Percentiles rank a stretch among this genome's conserved stretches.
These are phyloP conservation scores for Telfairia occidentalis DNA, from an alignment of 331 rosid genomes.

Conservation along the genomic window DNA sequence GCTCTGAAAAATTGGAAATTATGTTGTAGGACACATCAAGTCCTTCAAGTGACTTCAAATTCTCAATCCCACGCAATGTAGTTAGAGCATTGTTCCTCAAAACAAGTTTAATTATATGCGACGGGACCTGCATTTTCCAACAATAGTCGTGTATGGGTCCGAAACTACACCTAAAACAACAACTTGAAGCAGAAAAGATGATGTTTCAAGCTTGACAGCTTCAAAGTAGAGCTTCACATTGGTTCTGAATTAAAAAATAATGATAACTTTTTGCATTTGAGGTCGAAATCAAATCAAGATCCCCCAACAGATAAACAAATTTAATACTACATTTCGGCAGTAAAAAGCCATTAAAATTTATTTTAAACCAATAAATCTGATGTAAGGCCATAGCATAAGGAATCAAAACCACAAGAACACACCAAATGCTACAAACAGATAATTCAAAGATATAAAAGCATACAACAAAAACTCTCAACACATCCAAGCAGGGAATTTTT, in stretches of 20 bases:
- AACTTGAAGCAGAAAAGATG: slow-evolving; percentile 10
- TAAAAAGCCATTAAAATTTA: not conserved
- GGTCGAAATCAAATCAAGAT: not conserved
- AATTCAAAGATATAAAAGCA: not conserved
- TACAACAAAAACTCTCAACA: not conserved
- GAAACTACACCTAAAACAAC: slow-evolving; percentile 32
- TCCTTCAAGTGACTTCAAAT: slow-evolving; percentile 94
- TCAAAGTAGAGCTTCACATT: not conserved
- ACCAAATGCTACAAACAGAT: not conserved
- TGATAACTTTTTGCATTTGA: not conserved
- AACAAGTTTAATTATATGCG: slow-evolving; percentile 79
- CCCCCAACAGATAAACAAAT: not conserved
- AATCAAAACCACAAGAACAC: not conserved
- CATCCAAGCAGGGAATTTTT: not conserved
- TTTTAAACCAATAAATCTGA: not conserved
- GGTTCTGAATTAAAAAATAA: not conserved
- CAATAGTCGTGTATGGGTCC: slow-evolving; percentile 47
- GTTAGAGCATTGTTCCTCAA: slow-evolving; percentile 98
- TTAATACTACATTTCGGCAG: not conserved
- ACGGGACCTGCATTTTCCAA: slow-evolving; percentile 79
- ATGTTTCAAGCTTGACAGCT: not conserved
- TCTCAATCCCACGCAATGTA: slow-evolving; percentile 91
- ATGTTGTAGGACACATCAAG: slow-evolving; percentile 98
- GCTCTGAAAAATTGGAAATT: slow-evolving; percentile 82
- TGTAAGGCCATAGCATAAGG: not conserved